phyloP scores from a whole-genome alignment of 1,284 basidiomycete species.

The Boletellus deceptivus region DNA sequence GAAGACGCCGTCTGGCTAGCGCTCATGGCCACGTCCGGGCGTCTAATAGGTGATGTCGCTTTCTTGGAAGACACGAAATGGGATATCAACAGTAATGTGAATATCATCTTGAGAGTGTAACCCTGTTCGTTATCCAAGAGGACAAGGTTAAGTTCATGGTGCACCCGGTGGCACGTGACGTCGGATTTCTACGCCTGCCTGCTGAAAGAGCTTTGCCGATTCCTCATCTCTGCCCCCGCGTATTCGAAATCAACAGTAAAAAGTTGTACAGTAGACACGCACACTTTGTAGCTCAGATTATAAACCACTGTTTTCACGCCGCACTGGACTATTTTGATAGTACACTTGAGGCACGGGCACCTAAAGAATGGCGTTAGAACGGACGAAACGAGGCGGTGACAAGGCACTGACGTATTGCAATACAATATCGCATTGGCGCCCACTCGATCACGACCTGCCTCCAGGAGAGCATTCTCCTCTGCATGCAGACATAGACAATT shows the following conservation, averaged over 20 bases:
- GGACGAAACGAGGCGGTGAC: background rate
- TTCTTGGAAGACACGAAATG: constrained; percentile 58
- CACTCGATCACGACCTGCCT: constrained; percentile 85
- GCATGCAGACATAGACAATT: constrained; percentile 97
- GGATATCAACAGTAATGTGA: constrained; percentile 59
- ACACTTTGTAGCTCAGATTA: constrained; percentile 95
- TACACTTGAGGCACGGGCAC: constrained; percentile 96
- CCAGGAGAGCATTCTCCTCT: constrained; percentile 96
- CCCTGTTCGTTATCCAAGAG: background rate
- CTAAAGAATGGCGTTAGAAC: constrained; percentile 41
- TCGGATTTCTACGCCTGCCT: constrained; percentile 77
- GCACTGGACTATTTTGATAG: constrained; percentile 95
- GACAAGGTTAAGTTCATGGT: constrained; percentile 14
- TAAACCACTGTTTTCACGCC: constrained; percentile 95
- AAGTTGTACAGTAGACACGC: constrained; percentile 26
- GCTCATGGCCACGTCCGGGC: constrained; percentile 55
- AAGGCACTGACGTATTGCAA: constrained; percentile 72
- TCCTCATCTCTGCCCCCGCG: constrained; percentile 64
- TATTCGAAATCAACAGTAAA: too few species aligned
- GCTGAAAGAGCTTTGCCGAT: constrained; percentile 71
- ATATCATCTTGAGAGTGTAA: constrained; percentile 40
- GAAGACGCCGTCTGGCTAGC: constrained; percentile 82
- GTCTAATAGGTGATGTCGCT: constrained; percentile 38
- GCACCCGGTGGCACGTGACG: constrained; percentile 49
- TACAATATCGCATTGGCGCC: constrained; percentile 86